phyloP scores from a whole-genome alignment of 2,329 filamentous ascomycete genomes.

The Aspergillus pseudoterreus region DNA sequence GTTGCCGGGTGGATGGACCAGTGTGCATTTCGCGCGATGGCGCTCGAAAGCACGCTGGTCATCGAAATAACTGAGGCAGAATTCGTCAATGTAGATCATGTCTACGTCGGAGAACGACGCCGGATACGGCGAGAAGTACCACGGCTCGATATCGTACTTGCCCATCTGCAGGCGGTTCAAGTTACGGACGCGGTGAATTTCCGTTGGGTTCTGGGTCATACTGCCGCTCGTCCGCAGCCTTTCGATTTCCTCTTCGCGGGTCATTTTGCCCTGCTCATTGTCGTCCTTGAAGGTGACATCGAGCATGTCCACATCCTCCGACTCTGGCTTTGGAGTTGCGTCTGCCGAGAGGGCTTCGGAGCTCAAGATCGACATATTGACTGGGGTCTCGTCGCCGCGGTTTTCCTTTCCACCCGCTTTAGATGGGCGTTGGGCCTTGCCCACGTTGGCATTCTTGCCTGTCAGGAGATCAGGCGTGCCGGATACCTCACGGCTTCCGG shows the following conservation, averaged over 20 bases:
- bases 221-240: slow-evolving; percentile 90
- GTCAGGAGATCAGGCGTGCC: slow-evolving; percentile 52
- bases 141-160: slow-evolving; percentile 84
- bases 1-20: slow-evolving; percentile 92
- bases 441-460: slow-evolving; percentile 47
- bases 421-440: slow-evolving; percentile 47
- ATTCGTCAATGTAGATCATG: slow-evolving; percentile 94
- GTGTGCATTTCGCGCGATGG: slow-evolving; percentile 83
- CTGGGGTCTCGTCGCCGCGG: slow-evolving; percentile 43
- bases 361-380: slow-evolving; percentile 27
- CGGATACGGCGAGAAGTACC: slow-evolving; percentile 98
- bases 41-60: slow-evolving; percentile 77
- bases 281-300: slow-evolving; percentile 34
- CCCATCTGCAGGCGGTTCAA: slow-evolving; percentile 94
- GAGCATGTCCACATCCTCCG: slow-evolving; percentile 43
- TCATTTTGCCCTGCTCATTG: slow-evolving; percentile 44
- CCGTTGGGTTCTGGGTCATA: slow-evolving; percentile 98
- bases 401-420: slow-evolving; percentile 61
- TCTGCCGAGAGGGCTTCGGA: slow-evolving; percentile 36
- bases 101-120: slow-evolving; percentile 84
- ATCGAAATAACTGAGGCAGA: slow-evolving; percentile 88
- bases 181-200: slow-evolving; percentile 93
- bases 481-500: slow-evolving; percentile 52
- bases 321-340: slow-evolving; percentile 38
- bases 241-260: slow-evolving; percentile 87